Evolutionary conservation across 495 filamentous ascomycete genomes (phyloP).

Genomic region (Penicillium simplicissimum): DNA sequence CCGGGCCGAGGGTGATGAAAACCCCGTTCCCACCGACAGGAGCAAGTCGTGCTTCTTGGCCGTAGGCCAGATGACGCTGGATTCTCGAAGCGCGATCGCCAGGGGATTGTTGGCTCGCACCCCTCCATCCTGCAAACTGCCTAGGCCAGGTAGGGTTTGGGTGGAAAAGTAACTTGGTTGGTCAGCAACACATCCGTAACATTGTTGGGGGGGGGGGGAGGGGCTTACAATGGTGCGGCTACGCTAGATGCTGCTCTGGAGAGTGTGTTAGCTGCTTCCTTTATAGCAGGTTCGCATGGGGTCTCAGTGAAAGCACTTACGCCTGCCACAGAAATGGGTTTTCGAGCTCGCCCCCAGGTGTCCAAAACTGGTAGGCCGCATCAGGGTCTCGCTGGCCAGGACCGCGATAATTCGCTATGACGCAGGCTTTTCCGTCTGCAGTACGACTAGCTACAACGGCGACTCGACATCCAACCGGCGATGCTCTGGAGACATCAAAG

Average conservation of each 20-base stretch:
- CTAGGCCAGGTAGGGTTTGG: conserved; percentile 30
- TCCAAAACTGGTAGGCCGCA: conserved; percentile 22
- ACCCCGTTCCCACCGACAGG: conserved; percentile 38
- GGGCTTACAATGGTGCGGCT: conserved; percentile 25
- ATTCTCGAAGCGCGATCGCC: conserved; percentile 30
- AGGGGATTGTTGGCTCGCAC: conserved; percentile 37
- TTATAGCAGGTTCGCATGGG: not conserved
- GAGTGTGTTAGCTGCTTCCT: not conserved
- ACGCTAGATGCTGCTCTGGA: conserved; percentile 21
- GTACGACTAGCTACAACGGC: conserved; percentile 24
- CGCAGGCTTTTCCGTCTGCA: conserved; percentile 21
- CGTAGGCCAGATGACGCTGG: conserved; percentile 31
- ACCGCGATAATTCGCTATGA: conserved; percentile 26
- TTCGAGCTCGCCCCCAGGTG: conserved; percentile 8
- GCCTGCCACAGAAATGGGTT: conserved; percentile 19
- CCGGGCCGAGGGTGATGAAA: not conserved
- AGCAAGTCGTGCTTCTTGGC: conserved; percentile 27
- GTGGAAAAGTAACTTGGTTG: conserved; percentile 30
- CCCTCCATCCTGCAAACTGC: conserved; percentile 40
- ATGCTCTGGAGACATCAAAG: conserved; percentile 17
- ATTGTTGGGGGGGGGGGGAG: not conserved
- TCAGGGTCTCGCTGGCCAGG: not conserved
- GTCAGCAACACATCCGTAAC: not conserved
- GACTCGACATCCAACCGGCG: conserved; percentile 7
- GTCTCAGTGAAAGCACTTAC: conserved; percentile 16